Percentiles rank a stretch among this genome's conserved stretches.
phyloP scores from a whole-genome alignment of 208 protist genomes.

The Acanthamoeba culbertsoni region DNA sequence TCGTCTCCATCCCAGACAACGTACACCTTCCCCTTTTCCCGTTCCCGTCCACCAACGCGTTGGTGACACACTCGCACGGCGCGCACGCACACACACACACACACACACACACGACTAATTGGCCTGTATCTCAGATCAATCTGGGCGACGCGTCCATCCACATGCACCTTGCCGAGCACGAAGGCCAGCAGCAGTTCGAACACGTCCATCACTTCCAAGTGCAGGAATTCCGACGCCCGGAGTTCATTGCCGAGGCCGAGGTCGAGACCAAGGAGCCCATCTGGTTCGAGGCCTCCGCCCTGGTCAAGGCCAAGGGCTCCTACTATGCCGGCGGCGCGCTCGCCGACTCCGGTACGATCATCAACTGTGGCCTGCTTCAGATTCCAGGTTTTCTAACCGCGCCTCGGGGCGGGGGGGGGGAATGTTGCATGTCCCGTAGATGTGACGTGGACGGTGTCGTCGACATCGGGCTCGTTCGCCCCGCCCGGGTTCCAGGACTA shows the following conservation, averaged over 20 bases:
- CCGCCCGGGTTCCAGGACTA: conserved; percentile 34
- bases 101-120: too few species aligned
- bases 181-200: neutral
- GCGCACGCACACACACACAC: too few species aligned
- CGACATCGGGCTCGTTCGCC: conserved; percentile 18
- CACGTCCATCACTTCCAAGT: conserved; percentile 56
- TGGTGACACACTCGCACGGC: too few species aligned
- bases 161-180: conserved; percentile 18
- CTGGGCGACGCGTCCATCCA: conserved; percentile 10
- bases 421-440: neutral
- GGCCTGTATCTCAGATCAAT: neutral
- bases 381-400: too few species aligned
- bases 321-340: conserved; percentile 51
- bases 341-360: neutral
- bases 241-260: conserved; percentile 40
- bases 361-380: neutral
- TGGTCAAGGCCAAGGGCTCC: conserved; percentile 51
- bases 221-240: conserved; percentile 48
- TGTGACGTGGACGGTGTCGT: conserved; percentile 43
- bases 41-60: too few species aligned
- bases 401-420: too few species aligned
- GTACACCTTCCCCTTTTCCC: neutral
- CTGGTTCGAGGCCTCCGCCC: conserved; percentile 23
- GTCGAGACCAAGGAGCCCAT: conserved; percentile 30
- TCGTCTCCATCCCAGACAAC: neutral